A percentile compares a stretch with the other conserved stretches of the same genome.
phyloP scores from a whole-genome alignment of 108 stramenopile genomes.

The Skeletonema tropicum region DNA sequence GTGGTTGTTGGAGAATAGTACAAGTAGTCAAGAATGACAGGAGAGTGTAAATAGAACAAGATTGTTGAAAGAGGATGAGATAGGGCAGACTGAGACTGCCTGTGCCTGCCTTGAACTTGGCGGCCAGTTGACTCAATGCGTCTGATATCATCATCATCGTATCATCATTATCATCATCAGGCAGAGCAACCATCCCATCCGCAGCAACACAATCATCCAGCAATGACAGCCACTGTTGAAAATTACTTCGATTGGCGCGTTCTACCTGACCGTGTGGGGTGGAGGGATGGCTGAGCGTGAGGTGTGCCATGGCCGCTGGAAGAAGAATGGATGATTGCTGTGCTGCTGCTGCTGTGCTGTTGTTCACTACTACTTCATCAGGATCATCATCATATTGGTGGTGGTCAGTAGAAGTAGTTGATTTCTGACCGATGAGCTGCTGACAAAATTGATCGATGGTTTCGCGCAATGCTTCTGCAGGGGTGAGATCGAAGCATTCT shows the following conservation, averaged over 20 bases:
- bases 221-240: slow-evolving; percentile 25
- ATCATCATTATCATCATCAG: no score
- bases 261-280: slow-evolving; percentile 25
- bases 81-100: slow-evolving; percentile 21
- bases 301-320: slow-evolving; percentile 41
- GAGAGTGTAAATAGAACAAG: slow-evolving; percentile 48
- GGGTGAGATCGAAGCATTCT: slow-evolving; percentile 68
- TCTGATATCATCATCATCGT: neutral
- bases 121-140: neutral
- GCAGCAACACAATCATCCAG: slow-evolving; percentile 34
- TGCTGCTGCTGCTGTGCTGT: neutral
- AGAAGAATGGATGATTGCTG: neutral
- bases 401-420: no score
- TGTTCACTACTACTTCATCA: slow-evolving; percentile 11
- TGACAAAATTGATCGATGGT: slow-evolving; percentile 64
- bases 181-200: slow-evolving; percentile 44
- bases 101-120: neutral
- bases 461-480: slow-evolving; percentile 72
- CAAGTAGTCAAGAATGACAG: slow-evolving; percentile 53
- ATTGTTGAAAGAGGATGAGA: slow-evolving; percentile 32
- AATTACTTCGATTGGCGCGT: slow-evolving; percentile 9
- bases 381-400: slow-evolving; percentile 1
- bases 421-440: slow-evolving; percentile 17
- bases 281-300: slow-evolving; percentile 61
- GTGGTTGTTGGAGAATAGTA: slow-evolving; percentile 1